Conservation (phyloP, 169 alveolate genomes). For the Plasmodium knowlesi region DNA sequence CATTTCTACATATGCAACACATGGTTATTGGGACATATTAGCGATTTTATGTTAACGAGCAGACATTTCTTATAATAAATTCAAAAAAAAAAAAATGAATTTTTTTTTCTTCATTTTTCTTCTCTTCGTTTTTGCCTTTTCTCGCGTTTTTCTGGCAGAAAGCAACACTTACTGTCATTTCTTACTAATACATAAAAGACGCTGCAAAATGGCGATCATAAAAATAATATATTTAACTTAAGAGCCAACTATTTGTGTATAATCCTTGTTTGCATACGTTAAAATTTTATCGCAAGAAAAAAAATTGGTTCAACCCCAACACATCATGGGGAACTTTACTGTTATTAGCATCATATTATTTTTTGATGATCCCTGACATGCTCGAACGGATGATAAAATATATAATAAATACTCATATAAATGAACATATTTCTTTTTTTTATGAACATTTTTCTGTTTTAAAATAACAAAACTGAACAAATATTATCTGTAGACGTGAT, state of each 20-base stretch:
- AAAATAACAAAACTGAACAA: neutral
- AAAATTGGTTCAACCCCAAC: neutral
- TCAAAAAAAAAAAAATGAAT: neutral
- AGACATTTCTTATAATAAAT: neutral
- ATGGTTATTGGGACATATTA: neutral
- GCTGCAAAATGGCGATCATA: neutral
- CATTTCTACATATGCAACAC: neutral
- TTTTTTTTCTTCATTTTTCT: neutral
- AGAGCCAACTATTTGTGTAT: neutral
- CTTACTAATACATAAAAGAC: neutral
- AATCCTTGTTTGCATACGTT: neutral
- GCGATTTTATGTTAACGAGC: neutral
- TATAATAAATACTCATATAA: neutral
- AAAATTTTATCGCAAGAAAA: neutral
- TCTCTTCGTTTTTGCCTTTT: neutral
- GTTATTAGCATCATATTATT: neutral
- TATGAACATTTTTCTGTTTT: neutral
- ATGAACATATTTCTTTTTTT: neutral
- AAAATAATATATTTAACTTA: neutral
- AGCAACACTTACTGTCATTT: neutral
- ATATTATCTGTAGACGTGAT: neutral
- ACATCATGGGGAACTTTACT: neutral
- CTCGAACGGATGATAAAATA: neutral
- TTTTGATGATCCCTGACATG: neutral
- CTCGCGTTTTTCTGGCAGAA: neutral